These are phyloP conservation scores for Boletellus emodensis DNA, from an alignment of 768 basidiomycete species.

Conservation along the genomic window DNA sequence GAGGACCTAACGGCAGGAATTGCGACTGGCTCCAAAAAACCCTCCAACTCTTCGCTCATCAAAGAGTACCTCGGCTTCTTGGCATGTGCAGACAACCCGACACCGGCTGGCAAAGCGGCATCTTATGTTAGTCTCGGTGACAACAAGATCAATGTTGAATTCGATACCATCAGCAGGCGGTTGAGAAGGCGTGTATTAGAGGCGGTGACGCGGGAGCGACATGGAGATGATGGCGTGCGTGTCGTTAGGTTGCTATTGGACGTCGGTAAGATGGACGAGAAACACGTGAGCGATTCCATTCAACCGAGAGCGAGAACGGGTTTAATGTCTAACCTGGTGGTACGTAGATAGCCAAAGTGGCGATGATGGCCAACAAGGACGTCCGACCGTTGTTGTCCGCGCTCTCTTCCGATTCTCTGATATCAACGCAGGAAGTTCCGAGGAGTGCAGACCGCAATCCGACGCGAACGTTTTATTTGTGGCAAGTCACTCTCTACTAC, in stretches of 20 bases:
- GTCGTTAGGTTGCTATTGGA: slow-evolving; percentile 75
- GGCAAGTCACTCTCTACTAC: slow-evolving; percentile 44
- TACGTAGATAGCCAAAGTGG: slow-evolving; percentile 85
- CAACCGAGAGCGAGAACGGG: not conserved
- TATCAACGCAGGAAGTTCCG: slow-evolving; percentile 92
- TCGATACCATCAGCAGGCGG: slow-evolving; percentile 63
- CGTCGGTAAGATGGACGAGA: slow-evolving; percentile 91
- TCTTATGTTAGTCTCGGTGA: slow-evolving; percentile 69
- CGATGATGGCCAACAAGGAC: slow-evolving; percentile 89
- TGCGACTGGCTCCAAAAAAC: slow-evolving; percentile 49
- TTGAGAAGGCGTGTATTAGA: slow-evolving; percentile 72
- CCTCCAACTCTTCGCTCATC: slow-evolving; percentile 53
- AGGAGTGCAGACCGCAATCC: slow-evolving; percentile 88
- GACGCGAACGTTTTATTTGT: slow-evolving; percentile 85
- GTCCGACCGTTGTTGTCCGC: slow-evolving; percentile 76
- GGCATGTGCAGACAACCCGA: slow-evolving; percentile 79
- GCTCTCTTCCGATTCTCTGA: slow-evolving; percentile 74
- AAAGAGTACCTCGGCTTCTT: slow-evolving; percentile 82
- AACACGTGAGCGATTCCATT: slow-evolving; percentile 56
- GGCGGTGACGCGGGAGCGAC: slow-evolving; percentile 73
- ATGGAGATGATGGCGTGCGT: slow-evolving; percentile 79
- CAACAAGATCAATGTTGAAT: slow-evolving; percentile 78
- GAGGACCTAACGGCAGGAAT: slow-evolving; percentile 62
- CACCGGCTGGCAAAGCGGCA: slow-evolving; percentile 58
- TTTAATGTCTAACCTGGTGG: not conserved